Percentiles rank a stretch among this genome's conserved stretches.
Conservation (phyloP, 495 filamentous ascomycete genomes). For the Daldinia vernicosa region DNA sequence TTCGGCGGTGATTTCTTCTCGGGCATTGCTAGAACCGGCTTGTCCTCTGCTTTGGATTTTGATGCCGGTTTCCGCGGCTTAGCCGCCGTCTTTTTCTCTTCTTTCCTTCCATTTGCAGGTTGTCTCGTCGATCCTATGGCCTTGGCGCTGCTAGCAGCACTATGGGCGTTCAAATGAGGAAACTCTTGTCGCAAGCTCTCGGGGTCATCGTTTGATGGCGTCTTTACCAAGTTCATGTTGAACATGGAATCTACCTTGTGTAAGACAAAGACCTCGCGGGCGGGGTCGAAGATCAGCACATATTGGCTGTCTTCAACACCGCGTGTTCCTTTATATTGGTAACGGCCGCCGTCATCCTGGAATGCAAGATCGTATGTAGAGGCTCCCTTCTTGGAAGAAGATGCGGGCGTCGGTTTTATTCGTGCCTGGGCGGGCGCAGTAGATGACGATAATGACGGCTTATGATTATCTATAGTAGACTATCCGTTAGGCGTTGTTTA, state of each 20-base stretch:
- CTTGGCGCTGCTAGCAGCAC: constrained; percentile 34
- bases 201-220: constrained; percentile 51
- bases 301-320: constrained; percentile 60
- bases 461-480: constrained; percentile 60
- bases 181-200: constrained; percentile 54
- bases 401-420: constrained; percentile 51
- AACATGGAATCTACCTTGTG: constrained; percentile 66
- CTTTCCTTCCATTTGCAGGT: constrained; percentile 30
- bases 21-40: constrained; percentile 30
- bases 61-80: constrained; percentile 42
- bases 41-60: constrained; percentile 40
- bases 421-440: constrained; percentile 55
- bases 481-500: constrained; percentile 16
- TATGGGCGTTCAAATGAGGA: constrained; percentile 51
- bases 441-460: constrained; percentile 56
- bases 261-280: constrained; percentile 63
- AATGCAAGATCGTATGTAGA: constrained; percentile 57
- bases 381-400: constrained; percentile 48
- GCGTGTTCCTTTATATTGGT: constrained; percentile 60
- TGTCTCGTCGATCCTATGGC: constrained; percentile 22
- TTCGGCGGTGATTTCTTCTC: constrained; percentile 45
- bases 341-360: constrained; percentile 58
- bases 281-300: constrained; percentile 64
- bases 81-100: constrained; percentile 35
- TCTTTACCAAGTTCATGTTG: constrained; percentile 64